These are phyloP conservation scores for Stephanocyclus meneghinianus DNA, from an alignment of 352 stramenopile genomes.

Conservation along the genomic window DNA sequence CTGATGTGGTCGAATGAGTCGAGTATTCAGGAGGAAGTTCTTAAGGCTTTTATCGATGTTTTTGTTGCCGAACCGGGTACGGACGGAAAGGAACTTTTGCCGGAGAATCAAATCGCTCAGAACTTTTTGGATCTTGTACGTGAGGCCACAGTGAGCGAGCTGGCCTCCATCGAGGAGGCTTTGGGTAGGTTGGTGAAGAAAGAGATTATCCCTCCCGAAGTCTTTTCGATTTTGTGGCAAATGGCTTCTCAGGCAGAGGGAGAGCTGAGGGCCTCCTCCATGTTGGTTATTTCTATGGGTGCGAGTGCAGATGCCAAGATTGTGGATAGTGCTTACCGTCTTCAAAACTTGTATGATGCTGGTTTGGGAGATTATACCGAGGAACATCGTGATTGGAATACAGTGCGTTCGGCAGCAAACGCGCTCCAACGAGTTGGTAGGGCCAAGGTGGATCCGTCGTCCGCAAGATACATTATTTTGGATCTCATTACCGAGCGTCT, in stretches of 20 bases:
- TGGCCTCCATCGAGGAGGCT: slow-evolving; percentile 84
- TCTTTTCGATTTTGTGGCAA: slow-evolving; percentile 81
- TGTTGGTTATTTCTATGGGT: slow-evolving; percentile 77
- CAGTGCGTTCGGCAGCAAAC: slow-evolving; percentile 67
- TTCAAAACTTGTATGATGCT: slow-evolving; percentile 79
- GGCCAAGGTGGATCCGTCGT: slow-evolving; percentile 67
- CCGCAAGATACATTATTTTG: slow-evolving; percentile 87
- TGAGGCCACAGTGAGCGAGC: slow-evolving; percentile 73
- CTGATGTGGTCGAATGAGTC: slow-evolving; percentile 89
- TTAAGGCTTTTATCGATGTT: slow-evolving; percentile 85
- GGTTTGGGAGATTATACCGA: slow-evolving; percentile 78
- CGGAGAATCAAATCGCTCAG: slow-evolving; percentile 80
- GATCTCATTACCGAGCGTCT: slow-evolving; percentile 89
- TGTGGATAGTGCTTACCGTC: slow-evolving; percentile 75
- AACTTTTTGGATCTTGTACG: slow-evolving; percentile 79
- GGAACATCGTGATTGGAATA: slow-evolving; percentile 75
- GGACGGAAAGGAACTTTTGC: slow-evolving; percentile 69
- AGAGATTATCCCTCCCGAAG: slow-evolving; percentile 74
- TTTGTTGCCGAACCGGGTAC: slow-evolving; percentile 78
- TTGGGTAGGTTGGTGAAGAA: slow-evolving; percentile 74
- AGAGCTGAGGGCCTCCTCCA: slow-evolving; percentile 62
- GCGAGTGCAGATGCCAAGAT: slow-evolving; percentile 75
- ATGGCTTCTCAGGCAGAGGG: slow-evolving; percentile 58
- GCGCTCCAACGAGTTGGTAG: slow-evolving; percentile 76
- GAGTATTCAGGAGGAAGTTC: slow-evolving; percentile 88